Base-by-base conservation (phyloP, 2,329 filamentous ascomycete genomes). In the Phialophora expanda region DNA sequence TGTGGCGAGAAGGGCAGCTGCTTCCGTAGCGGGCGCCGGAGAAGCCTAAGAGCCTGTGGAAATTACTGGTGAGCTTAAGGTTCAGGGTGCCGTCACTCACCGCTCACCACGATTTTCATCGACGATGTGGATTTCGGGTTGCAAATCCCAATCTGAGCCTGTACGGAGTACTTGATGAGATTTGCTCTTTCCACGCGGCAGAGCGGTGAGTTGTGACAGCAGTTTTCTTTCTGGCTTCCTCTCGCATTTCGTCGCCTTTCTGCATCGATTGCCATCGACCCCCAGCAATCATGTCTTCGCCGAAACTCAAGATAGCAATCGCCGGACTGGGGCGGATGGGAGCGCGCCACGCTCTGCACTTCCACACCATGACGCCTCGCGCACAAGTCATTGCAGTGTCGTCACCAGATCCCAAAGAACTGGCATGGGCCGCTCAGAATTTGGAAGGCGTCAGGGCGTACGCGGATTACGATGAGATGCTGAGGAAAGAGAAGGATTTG, bases 401-500 rank as follows among this genome's bases (percentile, higher is more conserved):
- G 66, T 81, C 81, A 1, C 81, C 81, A 1, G 81, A 82, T 24
- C 73, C 77, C 14, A 74, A 73, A 2, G 82, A 84, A 69, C 73
- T 82, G 22, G 74, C 80, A 58, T 86, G 84, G 84, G 85, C 82
- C 4, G 78, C 79, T 67, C 71, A 76, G 59, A 77, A 83, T 68
- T 80, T 87, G 9, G 81, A 79, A 59, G 85, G 84, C 11, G 82
- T 85, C 55, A 82, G 76, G 60, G 70, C 85, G 24, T 87, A 86
- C 76, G 78, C 76, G 62, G 77, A 84, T 74, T 87, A 82, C 71
- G 84, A 86, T 56, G 80, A 85, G 65, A 85, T 87, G 84, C 78
- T 87, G 60, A 79, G 81, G 74, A 83, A 86, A 66, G 77, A 81
- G 66, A 68, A 66, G 22, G 83, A 83, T 12, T 74, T 87, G 0